phyloP scores from a whole-genome alignment of 1,139 yeast species.

The Scheffersomyces parashehatae region DNA sequence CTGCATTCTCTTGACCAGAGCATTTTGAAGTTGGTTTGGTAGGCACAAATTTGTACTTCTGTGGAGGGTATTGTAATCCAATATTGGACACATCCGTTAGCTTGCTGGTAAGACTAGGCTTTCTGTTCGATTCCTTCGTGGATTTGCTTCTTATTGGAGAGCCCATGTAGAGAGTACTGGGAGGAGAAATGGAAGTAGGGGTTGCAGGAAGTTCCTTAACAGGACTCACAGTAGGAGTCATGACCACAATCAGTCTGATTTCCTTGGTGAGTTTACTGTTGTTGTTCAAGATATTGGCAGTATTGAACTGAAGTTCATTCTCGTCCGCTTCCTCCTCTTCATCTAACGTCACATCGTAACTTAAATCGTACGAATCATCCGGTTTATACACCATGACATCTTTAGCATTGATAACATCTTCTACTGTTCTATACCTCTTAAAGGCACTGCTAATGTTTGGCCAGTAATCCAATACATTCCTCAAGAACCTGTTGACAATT shows the following conservation, averaged over 20 bases:
- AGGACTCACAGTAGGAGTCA: conserved; percentile 9
- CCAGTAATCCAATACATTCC: conserved; percentile 52
- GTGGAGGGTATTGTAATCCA: conserved; percentile 40
- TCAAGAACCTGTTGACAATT: conserved; percentile 52
- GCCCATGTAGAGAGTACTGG: background rate
- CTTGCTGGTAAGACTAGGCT: conserved; percentile 3
- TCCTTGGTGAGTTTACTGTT: conserved; percentile 2
- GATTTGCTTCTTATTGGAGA: conserved; percentile 5
- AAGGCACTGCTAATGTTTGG: conserved; percentile 14
- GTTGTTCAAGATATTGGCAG: conserved; percentile 15
- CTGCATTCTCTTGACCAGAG: background rate
- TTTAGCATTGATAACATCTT: conserved; percentile 23
- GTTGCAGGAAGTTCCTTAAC: conserved; percentile 4
- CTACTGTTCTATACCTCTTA: conserved; percentile 14
- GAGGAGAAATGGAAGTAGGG: conserved; percentile 6
- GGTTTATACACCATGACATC: conserved; percentile 12
- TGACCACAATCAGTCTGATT: background rate
- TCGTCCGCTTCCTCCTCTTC: conserved; percentile 20
- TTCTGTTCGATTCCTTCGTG: background rate
- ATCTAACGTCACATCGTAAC: conserved; percentile 32
- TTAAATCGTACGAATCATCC: conserved; percentile 31
- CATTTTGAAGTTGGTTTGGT: background rate
- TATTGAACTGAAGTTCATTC: conserved; percentile 14
- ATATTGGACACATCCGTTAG: conserved; percentile 26
- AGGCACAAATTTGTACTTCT: conserved; percentile 31